Evolutionary conservation across 352 stramenopile genomes (phyloP), one percentile per base, ranked within the genome.

Genomic region (Albugo laibachii): DNA sequence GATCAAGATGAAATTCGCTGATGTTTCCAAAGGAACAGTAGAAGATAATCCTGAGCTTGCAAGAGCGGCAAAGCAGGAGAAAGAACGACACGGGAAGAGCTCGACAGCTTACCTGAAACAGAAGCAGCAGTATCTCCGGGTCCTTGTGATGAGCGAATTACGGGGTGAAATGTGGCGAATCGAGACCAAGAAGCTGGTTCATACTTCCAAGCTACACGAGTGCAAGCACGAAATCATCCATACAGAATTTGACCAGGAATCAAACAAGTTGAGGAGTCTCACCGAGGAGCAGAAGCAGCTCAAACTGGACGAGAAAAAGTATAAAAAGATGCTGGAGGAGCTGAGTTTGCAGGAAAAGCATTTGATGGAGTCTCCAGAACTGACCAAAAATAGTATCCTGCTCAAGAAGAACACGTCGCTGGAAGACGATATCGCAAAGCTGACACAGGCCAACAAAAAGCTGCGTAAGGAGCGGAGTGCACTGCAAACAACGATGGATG

Each of bases 121-220:
- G 47, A 87, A 91, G 37, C 58, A 81, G 45, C 72, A 84, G 44
- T 87, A 72, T 51, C 85, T 72, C 48, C 72, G 73, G 42, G 62
- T 86, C 37, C 66, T 84, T 13, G 77, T 91, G 40, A 79, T 68
- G n/a, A 66, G 68, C 36, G 77, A 91, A 42, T 56, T 91, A 44
- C 69, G 83, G 58, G 83, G 65, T 16, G 77, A 91, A 50, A 79
- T 91, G 56, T 91, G 77, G 77, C 62, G 54, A 16, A 85, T 87
- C 48, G 77, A 91, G 54, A 86, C 75, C 46, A 82, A 84, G 47
- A 91, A 91, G 50, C 53, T 87, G 41, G 47, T 72, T 45, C 63
- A 70, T 5, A 71, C 69, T 31, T 54, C 74, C 48, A 57, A 45
- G n/a, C 43, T 61, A 48, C 54, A 72, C 45, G 57, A 70, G n/a